Percentiles rank a stretch among this genome's conserved stretches.
Evolutionary conservation across 148 eudicot species (phyloP).

Genomic region (Suaeda aralocaspica): DNA sequence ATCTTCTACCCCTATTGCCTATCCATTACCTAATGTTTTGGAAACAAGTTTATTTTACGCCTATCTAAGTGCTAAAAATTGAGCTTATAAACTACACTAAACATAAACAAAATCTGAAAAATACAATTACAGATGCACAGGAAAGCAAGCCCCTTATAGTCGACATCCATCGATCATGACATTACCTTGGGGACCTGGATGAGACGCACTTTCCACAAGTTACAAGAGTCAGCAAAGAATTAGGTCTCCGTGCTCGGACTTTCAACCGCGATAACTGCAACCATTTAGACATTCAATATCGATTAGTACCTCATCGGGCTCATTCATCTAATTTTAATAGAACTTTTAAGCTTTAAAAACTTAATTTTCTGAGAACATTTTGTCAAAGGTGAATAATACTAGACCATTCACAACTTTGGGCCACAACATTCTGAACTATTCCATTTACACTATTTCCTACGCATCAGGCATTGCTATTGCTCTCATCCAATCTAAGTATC

Average conservation of each 20-base stretch:
- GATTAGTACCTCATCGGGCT: not conserved
- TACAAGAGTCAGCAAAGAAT: slow-evolving; percentile 49
- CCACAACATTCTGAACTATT: too few relatives aligned
- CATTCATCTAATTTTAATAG: too few relatives aligned
- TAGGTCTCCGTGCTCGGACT: slow-evolving; percentile 52
- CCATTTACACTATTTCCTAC: too few relatives aligned
- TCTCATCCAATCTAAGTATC: too few relatives aligned
- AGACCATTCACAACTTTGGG: too few relatives aligned
- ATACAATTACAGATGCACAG: slow-evolving; percentile 21
- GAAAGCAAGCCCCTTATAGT: not conserved
- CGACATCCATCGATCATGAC: not conserved
- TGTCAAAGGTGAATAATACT: too few relatives aligned
- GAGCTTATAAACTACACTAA: slow-evolving; percentile 24
- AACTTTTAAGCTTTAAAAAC: too few relatives aligned
- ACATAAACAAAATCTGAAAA: slow-evolving; percentile 19
- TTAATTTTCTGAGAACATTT: too few relatives aligned
- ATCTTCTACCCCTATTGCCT: slow-evolving; percentile 14
- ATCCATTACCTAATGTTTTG: not conserved
- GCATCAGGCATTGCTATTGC: too few relatives aligned
- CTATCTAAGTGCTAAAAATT: slow-evolving; percentile 22
- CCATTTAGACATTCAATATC: not conserved
- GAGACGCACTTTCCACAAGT: slow-evolving; percentile 77
- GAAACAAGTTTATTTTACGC: slow-evolving; percentile 19
- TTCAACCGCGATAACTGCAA: slow-evolving; percentile 65
- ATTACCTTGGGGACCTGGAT: slow-evolving; percentile 63